Conservation (phyloP, 225 moss, liverwort and hornwort species). For the Thuidium tamariscinum region DNA sequence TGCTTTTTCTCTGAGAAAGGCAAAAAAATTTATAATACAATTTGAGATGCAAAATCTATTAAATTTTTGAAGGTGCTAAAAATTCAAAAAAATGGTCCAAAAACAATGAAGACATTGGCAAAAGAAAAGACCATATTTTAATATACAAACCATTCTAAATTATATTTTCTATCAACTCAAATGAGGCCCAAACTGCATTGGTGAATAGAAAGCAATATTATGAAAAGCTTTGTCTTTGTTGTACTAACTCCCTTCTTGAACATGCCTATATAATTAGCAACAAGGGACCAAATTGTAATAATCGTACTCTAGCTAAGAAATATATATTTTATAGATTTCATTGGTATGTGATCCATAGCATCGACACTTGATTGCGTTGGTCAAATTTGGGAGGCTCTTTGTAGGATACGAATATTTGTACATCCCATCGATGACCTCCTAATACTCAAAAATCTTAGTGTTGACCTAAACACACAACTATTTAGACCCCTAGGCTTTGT, state of each 20-base stretch:
- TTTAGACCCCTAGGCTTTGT: accelerated
- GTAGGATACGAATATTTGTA: accelerated
- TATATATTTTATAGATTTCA: neutral
- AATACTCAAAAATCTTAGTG: accelerated
- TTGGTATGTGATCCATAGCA: accelerated
- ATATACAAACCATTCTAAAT: neutral
- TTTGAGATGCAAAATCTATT: too few species aligned
- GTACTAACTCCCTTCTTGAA: neutral
- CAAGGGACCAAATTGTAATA: accelerated
- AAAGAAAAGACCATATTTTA: neutral
- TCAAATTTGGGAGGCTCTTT: too few species aligned
- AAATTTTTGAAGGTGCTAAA: too few species aligned
- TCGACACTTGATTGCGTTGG: accelerated
- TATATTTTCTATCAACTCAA: neutral
- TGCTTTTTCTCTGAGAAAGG: too few species aligned
- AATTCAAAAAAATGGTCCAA: too few species aligned
- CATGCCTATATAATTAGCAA: neutral
- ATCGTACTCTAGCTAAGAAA: neutral
- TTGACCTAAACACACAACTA: accelerated
- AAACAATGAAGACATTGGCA: neutral
- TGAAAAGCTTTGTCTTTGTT: neutral
- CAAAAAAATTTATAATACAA: too few species aligned
- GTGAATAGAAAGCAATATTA: accelerated
- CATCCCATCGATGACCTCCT: neutral
- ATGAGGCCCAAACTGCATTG: neutral